These are phyloP conservation scores for Mycogone perniciosa DNA, from an alignment of 2,329 filamentous ascomycete genomes.

Conservation along the genomic window DNA sequence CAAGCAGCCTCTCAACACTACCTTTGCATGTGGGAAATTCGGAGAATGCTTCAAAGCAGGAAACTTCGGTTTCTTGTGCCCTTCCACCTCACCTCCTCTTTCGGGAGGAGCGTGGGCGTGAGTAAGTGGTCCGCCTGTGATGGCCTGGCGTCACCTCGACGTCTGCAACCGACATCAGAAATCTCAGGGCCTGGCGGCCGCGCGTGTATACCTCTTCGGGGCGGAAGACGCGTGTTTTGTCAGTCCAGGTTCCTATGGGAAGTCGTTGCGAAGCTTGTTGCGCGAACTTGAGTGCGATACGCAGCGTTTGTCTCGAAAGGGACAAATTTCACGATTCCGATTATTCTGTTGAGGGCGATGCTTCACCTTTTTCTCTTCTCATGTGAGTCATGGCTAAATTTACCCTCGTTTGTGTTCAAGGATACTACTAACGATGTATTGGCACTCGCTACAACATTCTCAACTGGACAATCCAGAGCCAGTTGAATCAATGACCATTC, in stretches of 20 bases:
- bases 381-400: slow-evolving; percentile 21
- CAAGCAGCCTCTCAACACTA: slow-evolving; percentile 15
- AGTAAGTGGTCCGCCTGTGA: slow-evolving; percentile 65
- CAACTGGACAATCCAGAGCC: not conserved
- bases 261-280: slow-evolving; percentile 90
- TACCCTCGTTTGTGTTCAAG: slow-evolving; percentile 12
- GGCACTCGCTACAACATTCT: not conserved
- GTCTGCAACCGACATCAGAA: slow-evolving; percentile 92
- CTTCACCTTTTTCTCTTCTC: slow-evolving; percentile 29
- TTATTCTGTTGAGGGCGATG: slow-evolving; percentile 80
- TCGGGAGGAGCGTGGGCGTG: slow-evolving; percentile 9
- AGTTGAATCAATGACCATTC: not conserved
- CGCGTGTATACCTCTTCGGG: slow-evolving; percentile 12
- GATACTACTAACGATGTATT: slow-evolving; percentile 22
- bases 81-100: slow-evolving; percentile 14
- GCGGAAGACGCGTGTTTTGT: slow-evolving; percentile 13
- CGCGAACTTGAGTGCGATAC: slow-evolving; percentile 84
- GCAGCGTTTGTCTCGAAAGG: slow-evolving; percentile 54
- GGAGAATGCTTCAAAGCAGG: slow-evolving; percentile 74
- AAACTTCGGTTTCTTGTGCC: slow-evolving; percentile 18
- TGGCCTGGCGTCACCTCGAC: slow-evolving; percentile 74
- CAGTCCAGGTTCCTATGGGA: slow-evolving; percentile 63
- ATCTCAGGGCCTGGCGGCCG: slow-evolving; percentile 53
- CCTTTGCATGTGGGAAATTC: slow-evolving; percentile 91
- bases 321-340: slow-evolving; percentile 77